A percentile compares a stretch with the other conserved stretches of the same genome.
Evolutionary conservation across 116 monocot species (phyloP).

Genomic region (Cymodocea nodosa): DNA sequence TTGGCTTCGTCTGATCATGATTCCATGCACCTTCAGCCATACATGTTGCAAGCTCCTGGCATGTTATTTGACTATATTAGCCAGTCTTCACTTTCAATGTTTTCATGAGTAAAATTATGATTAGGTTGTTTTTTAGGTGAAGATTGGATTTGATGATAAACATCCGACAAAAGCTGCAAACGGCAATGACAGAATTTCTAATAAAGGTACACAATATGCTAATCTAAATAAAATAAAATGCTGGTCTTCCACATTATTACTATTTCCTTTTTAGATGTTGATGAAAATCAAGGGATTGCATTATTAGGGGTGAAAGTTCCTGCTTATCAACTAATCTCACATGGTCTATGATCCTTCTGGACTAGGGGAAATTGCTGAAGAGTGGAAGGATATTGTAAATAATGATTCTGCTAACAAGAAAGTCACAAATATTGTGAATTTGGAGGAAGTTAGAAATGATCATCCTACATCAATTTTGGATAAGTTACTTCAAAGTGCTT

Average conservation of each 20-base stretch:
- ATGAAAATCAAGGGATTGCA: conserved; percentile 5
- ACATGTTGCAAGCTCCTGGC: too few relatives aligned
- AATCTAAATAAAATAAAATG: too few relatives aligned
- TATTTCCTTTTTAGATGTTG: conserved; percentile 9
- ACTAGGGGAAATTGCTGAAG: conserved; percentile 16
- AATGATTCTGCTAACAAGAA: conserved; percentile 21
- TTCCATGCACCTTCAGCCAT: too few relatives aligned
- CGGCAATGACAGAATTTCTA: neutral
- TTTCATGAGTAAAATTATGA: too few relatives aligned
- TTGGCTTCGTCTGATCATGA: too few relatives aligned
- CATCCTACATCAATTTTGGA: conserved; percentile 52
- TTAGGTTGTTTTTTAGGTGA: neutral
- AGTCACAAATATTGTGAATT: conserved; percentile 8
- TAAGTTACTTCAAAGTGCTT: conserved; percentile 55
- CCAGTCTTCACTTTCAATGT: too few relatives aligned
- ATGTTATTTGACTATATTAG: too few relatives aligned
- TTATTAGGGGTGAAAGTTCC: neutral
- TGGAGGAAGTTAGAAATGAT: conserved; percentile 11
- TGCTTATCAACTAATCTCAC: conserved; percentile 6
- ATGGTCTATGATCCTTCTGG: conserved; percentile 4
- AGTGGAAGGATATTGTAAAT: conserved; percentile 28
- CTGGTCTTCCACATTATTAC: neutral
- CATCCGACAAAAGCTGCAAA: neutral
- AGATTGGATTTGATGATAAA: neutral
- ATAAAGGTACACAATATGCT: neutral